A percentile compares a stretch with the other conserved stretches of the same genome.
These are phyloP conservation scores for Colletotrichum tamarilloi DNA, from an alignment of 2,329 filamentous ascomycete genomes.

Conservation along the genomic window DNA sequence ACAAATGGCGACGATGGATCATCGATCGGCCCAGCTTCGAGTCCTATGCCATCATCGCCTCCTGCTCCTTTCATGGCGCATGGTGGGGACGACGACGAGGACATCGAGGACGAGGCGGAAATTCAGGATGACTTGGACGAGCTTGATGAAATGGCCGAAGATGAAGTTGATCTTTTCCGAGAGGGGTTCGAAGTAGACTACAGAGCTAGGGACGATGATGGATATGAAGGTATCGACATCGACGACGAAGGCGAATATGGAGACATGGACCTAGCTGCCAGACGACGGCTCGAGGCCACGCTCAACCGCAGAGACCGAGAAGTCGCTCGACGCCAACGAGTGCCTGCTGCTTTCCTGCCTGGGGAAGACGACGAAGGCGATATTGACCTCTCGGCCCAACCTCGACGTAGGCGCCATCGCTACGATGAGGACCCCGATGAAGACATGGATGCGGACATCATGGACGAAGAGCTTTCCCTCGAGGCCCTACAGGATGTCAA, in stretches of 20 bases:
- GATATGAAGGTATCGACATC: conserved; percentile 77
- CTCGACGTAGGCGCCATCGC: conserved; percentile 83
- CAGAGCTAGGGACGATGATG: conserved; percentile 72
- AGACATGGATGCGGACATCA: conserved; percentile 90
- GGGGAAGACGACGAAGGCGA: conserved; percentile 89
- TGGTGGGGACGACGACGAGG: conserved; percentile 76
- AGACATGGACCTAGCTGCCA: conserved; percentile 72
- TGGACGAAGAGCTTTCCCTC: conserved; percentile 94
- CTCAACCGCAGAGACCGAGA: conserved; percentile 81
- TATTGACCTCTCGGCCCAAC: conserved; percentile 86
- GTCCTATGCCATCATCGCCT: conserved; percentile 74
- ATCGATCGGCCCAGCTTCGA: conserved; percentile 64
- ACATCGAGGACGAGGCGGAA: conserved; percentile 78
- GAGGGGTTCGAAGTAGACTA: conserved; percentile 81
- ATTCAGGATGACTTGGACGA: conserved; percentile 80
- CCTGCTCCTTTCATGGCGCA: conserved; percentile 74
- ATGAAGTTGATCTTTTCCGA: conserved; percentile 82
- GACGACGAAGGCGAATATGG: conserved; percentile 84
- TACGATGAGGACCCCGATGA: conserved; percentile 97
- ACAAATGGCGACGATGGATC: conserved; percentile 64
- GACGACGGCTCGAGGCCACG: conserved; percentile 78
- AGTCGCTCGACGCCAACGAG: conserved; percentile 72
- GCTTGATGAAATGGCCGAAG: conserved; percentile 84
- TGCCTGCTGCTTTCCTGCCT: conserved; percentile 79
- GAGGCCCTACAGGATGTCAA: conserved; percentile 95